Base-by-base conservation (phyloP, 139 green algal genomes). In the Pycnococcus provasolii region DNA sequence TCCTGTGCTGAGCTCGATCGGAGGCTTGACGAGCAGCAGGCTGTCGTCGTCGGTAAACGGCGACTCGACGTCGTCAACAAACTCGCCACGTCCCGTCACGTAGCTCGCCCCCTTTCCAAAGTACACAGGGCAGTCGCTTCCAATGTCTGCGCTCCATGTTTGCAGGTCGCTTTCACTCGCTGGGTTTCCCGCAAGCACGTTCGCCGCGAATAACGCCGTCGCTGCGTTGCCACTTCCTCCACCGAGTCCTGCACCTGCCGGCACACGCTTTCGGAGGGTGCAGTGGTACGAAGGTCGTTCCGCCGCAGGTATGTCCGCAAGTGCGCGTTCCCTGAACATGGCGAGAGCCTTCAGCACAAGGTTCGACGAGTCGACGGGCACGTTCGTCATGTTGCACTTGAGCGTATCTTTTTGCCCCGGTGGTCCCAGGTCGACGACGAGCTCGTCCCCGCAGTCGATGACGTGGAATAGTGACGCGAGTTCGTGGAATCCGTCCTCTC, bases 401-500 rank as follows among this genome's bases (percentile, higher is more conserved):
- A 99, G 81, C 45, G 53, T 65, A 66, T 98, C 93, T 1, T 64
- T 8, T 1, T 50, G 72, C 3, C 42, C 74, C 37, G 70, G 72
- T 26, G 79, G 70, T 39, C 51, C 70, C 44, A 75, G 40, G n/a
- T 68, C 74, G 53, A 97, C 91, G 40, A 77, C 77, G 84, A 99
- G 89, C 42, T 77, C 70, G 71, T 99, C 93, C 0, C 93, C 92
- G 37, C 97, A 74, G 77, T 95, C 90, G 67, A 99, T 96, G 0
- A 92, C 87, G 83, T 94, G 80, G 45, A 79, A 99, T 0, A 99
- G 80, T 1, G 87, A 96, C 4, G 93, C 93, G 58, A 99, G 75
- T 66, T 99, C 91, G 73, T 99, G 93, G 68, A 87, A 99, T 4
- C 93, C 93, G 70, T 99, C 93, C n/a, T 90, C 82, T 0, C 93